Evolutionary conservation across 2,329 filamentous ascomycete species (phyloP), one percentile per base, ranked within the genome.

Genomic region (Endoconidiophora polonica): DNA sequence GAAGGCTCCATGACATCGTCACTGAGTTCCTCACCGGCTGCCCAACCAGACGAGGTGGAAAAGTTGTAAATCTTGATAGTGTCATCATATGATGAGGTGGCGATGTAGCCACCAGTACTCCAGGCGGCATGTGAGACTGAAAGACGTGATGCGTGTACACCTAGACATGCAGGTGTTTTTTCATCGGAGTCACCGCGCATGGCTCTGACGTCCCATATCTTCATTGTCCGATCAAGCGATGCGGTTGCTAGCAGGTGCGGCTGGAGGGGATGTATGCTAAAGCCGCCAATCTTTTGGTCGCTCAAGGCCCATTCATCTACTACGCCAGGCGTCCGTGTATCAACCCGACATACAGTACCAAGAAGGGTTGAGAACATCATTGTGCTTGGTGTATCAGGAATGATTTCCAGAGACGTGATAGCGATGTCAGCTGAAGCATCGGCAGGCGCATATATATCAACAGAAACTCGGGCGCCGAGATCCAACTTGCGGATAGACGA

Each of bases 231-330:
- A 60, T 98, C 91, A 0, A 98, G 70, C 0, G 86, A 93, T 0
- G 88, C 91, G 0, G 91, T 96, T 0, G 87, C 86, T 0, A 94
- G 65, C 3, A 94, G 76, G 59, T 96, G 84, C 0, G 87, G 80
- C 2, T 86, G 74, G 0, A 80, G 63, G 0, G 91, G 90, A 58
- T 93, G 81, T 2, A 95, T 65, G 0, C 81, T 83, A 63, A 96
- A 96, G 0, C 91, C 91, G 16, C 91, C 91, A 49, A 98, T 95
- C 60, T 98, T 98, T 63, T 94, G 88, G 48, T 93, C 87, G 0
- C 81, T 83, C 0, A 96, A 68, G 6, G 77, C 72, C 74, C 86
- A 93, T 18, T 49, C 46, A 20, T 52, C 49, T 14, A 44, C 39
- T 16, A 48, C 26, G 6, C 47, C 44, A 12, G 40, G 36, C 29